Evolutionary conservation across 2,329 filamentous ascomycete species (phyloP).

Genomic region (Beauveria sp.): DNA sequence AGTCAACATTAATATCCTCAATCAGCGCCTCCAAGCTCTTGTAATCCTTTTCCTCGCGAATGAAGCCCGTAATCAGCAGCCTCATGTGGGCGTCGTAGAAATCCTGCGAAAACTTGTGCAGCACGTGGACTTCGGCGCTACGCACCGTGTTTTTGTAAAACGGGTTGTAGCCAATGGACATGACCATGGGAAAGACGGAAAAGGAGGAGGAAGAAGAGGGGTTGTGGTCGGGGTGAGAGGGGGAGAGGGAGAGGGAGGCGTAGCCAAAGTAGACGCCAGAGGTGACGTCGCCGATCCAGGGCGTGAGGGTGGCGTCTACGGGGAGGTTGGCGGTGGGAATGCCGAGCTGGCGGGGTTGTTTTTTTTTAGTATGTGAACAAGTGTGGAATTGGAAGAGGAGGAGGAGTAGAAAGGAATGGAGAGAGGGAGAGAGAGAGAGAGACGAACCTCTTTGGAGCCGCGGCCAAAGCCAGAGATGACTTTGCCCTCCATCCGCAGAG

Average conservation of each 20-base stretch:
- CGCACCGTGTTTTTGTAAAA: slow-evolving; percentile 90
- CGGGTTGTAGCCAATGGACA: slow-evolving; percentile 94
- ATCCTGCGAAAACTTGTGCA: slow-evolving; percentile 68
- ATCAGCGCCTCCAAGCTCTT: slow-evolving; percentile 74
- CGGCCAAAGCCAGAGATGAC: slow-evolving; percentile 92
- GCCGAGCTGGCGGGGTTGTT: slow-evolving; percentile 61
- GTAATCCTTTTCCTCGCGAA: slow-evolving; percentile 86
- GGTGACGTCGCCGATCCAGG: slow-evolving; percentile 55
- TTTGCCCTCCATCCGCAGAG: slow-evolving; percentile 73
- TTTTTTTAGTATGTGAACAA: neutral
- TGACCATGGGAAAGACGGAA: slow-evolving; percentile 72
- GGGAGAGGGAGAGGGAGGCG: slow-evolving; percentile 60
- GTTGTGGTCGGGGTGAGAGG: slow-evolving; percentile 35
- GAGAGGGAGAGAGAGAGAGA: neutral
- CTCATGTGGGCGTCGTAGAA: slow-evolving; percentile 82
- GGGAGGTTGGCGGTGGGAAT: slow-evolving; percentile 94
- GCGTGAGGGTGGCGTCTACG: slow-evolving; percentile 53
- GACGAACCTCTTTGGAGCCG: slow-evolving; percentile 76
- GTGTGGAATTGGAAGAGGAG: neutral
- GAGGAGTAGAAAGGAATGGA: neutral
- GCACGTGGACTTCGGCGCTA: slow-evolving; percentile 83
- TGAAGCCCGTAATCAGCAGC: slow-evolving; percentile 75
- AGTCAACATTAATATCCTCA: slow-evolving; percentile 82
- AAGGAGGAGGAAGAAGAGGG: slow-evolving; percentile 17
- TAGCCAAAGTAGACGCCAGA: slow-evolving; percentile 94